Conservation (phyloP, 2,329 filamentous ascomycete genomes). For the Talaromyces sp. region DNA sequence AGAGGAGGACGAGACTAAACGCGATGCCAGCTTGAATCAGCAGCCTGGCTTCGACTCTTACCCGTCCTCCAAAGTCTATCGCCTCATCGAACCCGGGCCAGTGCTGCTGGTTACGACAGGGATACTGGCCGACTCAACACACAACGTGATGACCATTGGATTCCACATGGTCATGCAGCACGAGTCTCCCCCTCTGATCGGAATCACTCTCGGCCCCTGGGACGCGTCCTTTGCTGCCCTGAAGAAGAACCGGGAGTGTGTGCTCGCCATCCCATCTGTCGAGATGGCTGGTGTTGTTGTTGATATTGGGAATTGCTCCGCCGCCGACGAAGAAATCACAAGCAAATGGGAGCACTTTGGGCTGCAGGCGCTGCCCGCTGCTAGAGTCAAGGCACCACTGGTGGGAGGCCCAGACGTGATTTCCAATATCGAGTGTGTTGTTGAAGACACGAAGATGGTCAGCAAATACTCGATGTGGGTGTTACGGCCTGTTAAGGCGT, state of each 20-base stretch:
- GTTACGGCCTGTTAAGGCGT: slow-evolving; percentile 27
- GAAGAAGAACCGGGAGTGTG: slow-evolving; percentile 25
- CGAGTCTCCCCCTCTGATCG: slow-evolving; percentile 27
- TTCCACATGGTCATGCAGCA: slow-evolving; percentile 37
- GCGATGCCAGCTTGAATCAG: background rate
- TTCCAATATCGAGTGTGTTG: slow-evolving; percentile 32
- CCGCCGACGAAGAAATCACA: slow-evolving; percentile 14
- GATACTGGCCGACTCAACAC: slow-evolving; percentile 22
- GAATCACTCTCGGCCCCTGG: slow-evolving; percentile 29
- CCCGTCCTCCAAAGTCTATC: slow-evolving; percentile 21
- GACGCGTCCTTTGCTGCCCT: slow-evolving; percentile 26
- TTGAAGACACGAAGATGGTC: slow-evolving; percentile 28
- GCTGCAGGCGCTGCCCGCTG: slow-evolving; percentile 23
- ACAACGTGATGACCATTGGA: slow-evolving; percentile 34
- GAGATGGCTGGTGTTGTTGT: slow-evolving; percentile 25
- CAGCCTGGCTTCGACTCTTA: slow-evolving; percentile 6
- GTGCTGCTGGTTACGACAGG: slow-evolving; percentile 31
- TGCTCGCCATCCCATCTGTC: slow-evolving; percentile 28
- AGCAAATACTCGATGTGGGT: slow-evolving; percentile 31
- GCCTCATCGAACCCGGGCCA: slow-evolving; percentile 32
- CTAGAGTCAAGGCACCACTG: slow-evolving; percentile 25
- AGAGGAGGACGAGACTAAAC: background rate
- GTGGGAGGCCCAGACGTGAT: slow-evolving; percentile 26
- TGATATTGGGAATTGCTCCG: slow-evolving; percentile 31
- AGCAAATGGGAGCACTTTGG: slow-evolving; percentile 27